Evolutionary conservation across 768 basidiomycete species (phyloP).

Genomic region (Coprinopsis strossmayeri): DNA sequence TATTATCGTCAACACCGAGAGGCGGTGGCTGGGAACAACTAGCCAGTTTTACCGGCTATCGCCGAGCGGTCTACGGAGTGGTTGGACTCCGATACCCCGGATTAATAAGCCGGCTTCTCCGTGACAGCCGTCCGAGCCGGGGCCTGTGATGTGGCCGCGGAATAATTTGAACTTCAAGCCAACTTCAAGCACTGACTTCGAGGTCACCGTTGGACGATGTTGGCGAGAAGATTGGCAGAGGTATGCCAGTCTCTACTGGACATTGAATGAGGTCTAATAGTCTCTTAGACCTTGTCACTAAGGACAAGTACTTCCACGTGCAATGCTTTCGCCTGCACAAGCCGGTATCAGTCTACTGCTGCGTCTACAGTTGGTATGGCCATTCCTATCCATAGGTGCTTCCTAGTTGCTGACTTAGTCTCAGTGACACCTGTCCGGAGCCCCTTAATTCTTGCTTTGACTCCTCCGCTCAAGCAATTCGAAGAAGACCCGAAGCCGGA

Average conservation of each 20-base stretch:
- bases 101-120: no score
- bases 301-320: neutral
- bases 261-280: neutral
- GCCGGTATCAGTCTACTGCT: no score
- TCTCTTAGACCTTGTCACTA: no score
- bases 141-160: constrained; percentile 3
- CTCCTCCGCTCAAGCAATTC: constrained; percentile 44
- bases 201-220: constrained; percentile 12
- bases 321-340: constrained; percentile 1
- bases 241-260: constrained; percentile 4
- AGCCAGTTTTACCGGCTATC: constrained; percentile 28
- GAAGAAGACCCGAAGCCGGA: constrained; percentile 32
- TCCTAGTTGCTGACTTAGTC: constrained; percentile 6
- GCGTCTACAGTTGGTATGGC: no score
- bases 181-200: neutral
- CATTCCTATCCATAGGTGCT: no score
- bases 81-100: no score
- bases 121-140: neutral
- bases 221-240: constrained; percentile 10
- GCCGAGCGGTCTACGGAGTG: no score
- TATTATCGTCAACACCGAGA: constrained; percentile 21
- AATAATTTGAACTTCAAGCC: neutral
- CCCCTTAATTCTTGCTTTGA: constrained; percentile 59
- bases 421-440: constrained; percentile 31
- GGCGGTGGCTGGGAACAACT: constrained; percentile 36